Conservation (phyloP, 2,329 filamentous ascomycete species). For the Xylariaceae sp. region DNA sequence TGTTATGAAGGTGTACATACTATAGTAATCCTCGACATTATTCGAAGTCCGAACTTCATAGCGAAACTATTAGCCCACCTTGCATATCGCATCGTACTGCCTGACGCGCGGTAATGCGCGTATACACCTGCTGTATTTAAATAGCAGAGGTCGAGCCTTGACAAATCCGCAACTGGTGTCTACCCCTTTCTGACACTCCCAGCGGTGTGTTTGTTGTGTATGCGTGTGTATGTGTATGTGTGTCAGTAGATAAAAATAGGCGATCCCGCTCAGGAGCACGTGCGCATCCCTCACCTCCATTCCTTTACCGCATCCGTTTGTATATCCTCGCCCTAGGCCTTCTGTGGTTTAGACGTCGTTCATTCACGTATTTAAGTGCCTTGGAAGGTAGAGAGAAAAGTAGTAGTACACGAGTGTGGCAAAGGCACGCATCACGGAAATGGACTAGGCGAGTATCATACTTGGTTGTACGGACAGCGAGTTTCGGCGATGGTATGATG, state of each 20-base stretch:
- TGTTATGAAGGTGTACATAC: background rate
- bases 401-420: no score
- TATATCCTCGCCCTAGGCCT: background rate
- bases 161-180: constrained; percentile 7
- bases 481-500: no score
- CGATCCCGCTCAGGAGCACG: constrained; percentile 13
- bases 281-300: constrained; percentile 10
- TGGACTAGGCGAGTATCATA: no score
- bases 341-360: no score
- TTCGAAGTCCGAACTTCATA: constrained; percentile 5
- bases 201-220: constrained; percentile 13
- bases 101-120: constrained; percentile 6
- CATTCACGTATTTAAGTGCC: no score
- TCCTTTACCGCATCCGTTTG: background rate
- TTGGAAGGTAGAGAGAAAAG: no score
- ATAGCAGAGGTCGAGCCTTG: constrained; percentile 3
- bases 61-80: background rate
- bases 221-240: constrained; percentile 1
- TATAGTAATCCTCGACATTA: background rate
- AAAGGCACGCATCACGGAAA: no score
- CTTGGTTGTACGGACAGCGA: no score
- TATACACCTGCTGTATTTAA: background rate
- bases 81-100: background rate
- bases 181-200: background rate
- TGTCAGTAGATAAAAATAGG: constrained; percentile 24